These are phyloP conservation scores for Chaetoscypha palmicola DNA, from an alignment of 2,329 filamentous ascomycete species.

Conservation along the genomic window DNA sequence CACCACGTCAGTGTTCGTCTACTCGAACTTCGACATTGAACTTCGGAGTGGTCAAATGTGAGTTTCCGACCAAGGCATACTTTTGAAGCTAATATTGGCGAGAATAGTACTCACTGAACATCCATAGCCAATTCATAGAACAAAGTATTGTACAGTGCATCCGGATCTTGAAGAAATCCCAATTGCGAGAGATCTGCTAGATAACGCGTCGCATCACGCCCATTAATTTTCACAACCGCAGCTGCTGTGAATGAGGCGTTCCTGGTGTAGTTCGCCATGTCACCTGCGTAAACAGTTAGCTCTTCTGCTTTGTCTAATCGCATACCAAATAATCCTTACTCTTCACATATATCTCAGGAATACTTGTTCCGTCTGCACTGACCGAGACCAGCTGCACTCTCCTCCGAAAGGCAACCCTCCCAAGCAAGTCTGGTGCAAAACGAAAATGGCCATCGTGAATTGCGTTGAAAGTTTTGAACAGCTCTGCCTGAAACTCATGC, in stretches of 20 bases:
- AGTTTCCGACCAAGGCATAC: too few species aligned
- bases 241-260: conserved; percentile 35
- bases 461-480: conserved; percentile 44
- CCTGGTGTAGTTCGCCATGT: conserved; percentile 8
- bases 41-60: too few species aligned
- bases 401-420: conserved; percentile 41
- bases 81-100: too few species aligned
- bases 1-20: too few species aligned
- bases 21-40: too few species aligned
- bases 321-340: too few species aligned
- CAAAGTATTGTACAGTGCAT: conserved; percentile 36
- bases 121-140: conserved; percentile 31
- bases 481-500: conserved; percentile 47
- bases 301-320: too few species aligned
- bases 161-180: conserved; percentile 32
- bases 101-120: too few species aligned
- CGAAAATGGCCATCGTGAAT: conserved; percentile 60
- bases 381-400: conserved; percentile 49
- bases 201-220: conserved; percentile 40
- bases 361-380: conserved; percentile 48
- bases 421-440: conserved; percentile 45
- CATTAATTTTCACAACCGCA: conserved; percentile 48
- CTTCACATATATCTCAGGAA: conserved; percentile 50
- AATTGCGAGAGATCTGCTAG: conserved; percentile 38
- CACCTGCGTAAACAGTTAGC: too few species aligned